A percentile compares a stretch with the other conserved stretches of the same genome.
These are phyloP conservation scores for Eucalyptus melliodora DNA, from an alignment of 345 rosid genomes.

Conservation along the genomic window DNA sequence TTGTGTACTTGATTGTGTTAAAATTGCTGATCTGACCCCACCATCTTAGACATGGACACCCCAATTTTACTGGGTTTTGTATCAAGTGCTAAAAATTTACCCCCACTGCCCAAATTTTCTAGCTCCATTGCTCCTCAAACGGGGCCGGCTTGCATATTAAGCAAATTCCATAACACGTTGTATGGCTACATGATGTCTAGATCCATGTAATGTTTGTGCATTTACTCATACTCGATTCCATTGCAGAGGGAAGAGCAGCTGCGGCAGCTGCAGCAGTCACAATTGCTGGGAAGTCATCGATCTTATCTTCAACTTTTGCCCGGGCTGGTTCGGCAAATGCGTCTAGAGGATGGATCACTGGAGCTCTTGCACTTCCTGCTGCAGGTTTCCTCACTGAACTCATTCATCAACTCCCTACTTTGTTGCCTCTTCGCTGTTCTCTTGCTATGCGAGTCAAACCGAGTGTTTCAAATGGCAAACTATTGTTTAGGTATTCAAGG, in stretches of 20 bases:
- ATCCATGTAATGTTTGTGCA: neutral
- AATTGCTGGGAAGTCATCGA: slow-evolving; percentile 34
- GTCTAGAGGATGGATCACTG: slow-evolving; percentile 64
- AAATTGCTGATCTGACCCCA: neutral
- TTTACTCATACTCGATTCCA: neutral
- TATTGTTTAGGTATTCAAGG: neutral
- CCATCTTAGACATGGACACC: neutral
- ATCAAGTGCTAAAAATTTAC: neutral
- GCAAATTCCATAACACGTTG: neutral
- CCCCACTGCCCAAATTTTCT: neutral
- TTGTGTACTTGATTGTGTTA: neutral
- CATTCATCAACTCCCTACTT: neutral
- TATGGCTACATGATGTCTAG: neutral
- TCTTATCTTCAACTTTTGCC: slow-evolving; percentile 34
- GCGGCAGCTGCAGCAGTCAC: slow-evolving; percentile 68
- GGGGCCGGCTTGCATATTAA: neutral
- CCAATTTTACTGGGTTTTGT: neutral
- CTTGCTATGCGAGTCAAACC: neutral
- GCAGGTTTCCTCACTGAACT: slow-evolving; percentile 50
- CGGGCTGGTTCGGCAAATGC: slow-evolving; percentile 33
- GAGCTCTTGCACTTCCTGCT: slow-evolving; percentile 67
- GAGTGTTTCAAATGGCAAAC: neutral
- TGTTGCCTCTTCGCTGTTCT: neutral
- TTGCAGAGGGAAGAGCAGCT: slow-evolving; percentile 54
- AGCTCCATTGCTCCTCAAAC: neutral